Percentiles rank a stretch among this genome's conserved stretches.
These are phyloP conservation scores for Termitomyces sp. DNA, from an alignment of 1,284 basidiomycete genomes.

Conservation along the genomic window DNA sequence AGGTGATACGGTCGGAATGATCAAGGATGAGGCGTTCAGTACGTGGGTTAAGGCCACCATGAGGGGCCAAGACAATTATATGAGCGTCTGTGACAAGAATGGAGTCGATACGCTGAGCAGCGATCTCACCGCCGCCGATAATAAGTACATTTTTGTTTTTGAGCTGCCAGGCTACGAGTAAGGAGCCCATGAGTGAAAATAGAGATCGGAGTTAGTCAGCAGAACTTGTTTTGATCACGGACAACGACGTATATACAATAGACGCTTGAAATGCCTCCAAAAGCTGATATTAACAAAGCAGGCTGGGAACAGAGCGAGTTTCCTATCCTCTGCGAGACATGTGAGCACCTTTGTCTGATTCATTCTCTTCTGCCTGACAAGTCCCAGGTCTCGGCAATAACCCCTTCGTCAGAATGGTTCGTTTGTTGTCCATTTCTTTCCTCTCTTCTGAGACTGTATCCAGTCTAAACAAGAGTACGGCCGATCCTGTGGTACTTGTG, in stretches of 20 bases:
- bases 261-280: constrained; percentile 48
- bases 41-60: constrained; percentile 54
- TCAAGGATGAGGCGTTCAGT: constrained; percentile 48
- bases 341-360: constrained; percentile 40
- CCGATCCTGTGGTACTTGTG: constrained; percentile 93
- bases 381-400: constrained; percentile 76
- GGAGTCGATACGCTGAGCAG: constrained; percentile 71
- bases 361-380: neutral
- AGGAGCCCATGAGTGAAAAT: constrained; percentile 44
- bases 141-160: constrained; percentile 77
- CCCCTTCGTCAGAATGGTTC: constrained; percentile 86
- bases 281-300: constrained; percentile 85
- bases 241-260: constrained; percentile 6
- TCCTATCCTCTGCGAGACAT: constrained; percentile 88
- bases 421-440: constrained; percentile 19
- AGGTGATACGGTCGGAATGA: constrained; percentile 56
- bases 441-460: constrained; percentile 1
- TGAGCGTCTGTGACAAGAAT: constrained; percentile 58
- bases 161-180: constrained; percentile 86
- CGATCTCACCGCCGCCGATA: constrained; percentile 87
- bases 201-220: constrained; percentile 15
- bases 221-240: constrained; percentile 4
- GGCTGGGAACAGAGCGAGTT: constrained; percentile 91
- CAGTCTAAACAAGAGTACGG: constrained; percentile 96
- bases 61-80: constrained; percentile 62